Percentiles rank a stretch among this genome's conserved stretches.
Conservation (phyloP, 1,284 basidiomycete species). For the Irpex rosettiformis region DNA sequence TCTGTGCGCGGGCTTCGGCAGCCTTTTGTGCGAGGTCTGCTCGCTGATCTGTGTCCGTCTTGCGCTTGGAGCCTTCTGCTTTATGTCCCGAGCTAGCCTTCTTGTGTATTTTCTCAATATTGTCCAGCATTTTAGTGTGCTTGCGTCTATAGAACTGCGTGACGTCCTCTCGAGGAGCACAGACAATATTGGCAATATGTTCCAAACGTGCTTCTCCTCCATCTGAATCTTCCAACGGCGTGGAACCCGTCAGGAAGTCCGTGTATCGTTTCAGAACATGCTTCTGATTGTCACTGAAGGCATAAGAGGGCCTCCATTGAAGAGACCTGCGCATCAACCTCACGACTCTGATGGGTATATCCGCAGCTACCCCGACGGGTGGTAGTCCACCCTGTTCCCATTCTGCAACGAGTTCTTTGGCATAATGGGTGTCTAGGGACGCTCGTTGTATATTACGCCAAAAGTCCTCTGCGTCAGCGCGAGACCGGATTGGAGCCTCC, state of each 20-base stretch:
- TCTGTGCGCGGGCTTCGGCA: constrained; percentile 47
- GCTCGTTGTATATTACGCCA: constrained; percentile 56
- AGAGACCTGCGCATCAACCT: constrained; percentile 47
- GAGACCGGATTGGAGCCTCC: constrained; percentile 35
- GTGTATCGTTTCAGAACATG: constrained; percentile 56
- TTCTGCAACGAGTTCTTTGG: constrained; percentile 16
- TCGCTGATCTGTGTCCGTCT: constrained; percentile 42
- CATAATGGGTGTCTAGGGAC: constrained; percentile 33
- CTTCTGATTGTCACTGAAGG: constrained; percentile 63
- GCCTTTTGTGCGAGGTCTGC: constrained; percentile 53
- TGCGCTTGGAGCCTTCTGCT: constrained; percentile 28
- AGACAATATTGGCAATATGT: constrained; percentile 49
- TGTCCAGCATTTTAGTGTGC: constrained; percentile 36
- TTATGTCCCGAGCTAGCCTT: constrained; percentile 24
- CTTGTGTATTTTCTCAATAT: constrained; percentile 39
- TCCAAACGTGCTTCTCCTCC: constrained; percentile 34
- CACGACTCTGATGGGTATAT: constrained; percentile 12
- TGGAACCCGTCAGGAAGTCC: constrained; percentile 39
- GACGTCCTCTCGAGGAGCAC: constrained; percentile 53
- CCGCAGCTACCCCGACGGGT: not conserved
- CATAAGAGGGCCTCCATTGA: constrained; percentile 60
- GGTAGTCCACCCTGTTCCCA: not conserved
- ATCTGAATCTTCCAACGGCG: constrained; percentile 49
- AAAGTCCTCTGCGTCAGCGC: constrained; percentile 40
- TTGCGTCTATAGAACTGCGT: constrained; percentile 40